A percentile compares a stretch with the other conserved stretches of the same genome.
Conservation (phyloP, 1,139 yeast species). For the Protomyces lactucae-debilis region DNA sequence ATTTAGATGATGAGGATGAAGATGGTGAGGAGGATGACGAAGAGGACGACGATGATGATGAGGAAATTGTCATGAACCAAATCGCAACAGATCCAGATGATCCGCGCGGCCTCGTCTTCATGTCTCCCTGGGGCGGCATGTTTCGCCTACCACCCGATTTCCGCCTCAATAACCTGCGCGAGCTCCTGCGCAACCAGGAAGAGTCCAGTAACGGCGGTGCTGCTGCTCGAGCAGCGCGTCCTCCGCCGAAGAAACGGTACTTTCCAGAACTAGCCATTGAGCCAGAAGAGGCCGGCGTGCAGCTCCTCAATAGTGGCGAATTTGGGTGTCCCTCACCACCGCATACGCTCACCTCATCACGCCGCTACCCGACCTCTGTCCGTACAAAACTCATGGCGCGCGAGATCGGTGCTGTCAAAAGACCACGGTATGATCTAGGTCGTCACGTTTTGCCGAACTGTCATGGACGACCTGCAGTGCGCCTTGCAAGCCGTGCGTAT, state of each 20-base stretch:
- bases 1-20: neutral
- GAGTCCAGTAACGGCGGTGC: constrained; percentile 14
- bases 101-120: neutral
- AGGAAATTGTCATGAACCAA: constrained; percentile 9
- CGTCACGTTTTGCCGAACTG: constrained; percentile 30
- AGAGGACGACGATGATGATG: constrained; percentile 4
- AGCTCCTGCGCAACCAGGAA: neutral
- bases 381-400: constrained; percentile 30
- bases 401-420: constrained; percentile 23
- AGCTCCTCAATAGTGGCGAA: constrained; percentile 32
- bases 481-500: constrained; percentile 35
- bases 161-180: neutral
- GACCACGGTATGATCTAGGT: constrained; percentile 29
- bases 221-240: constrained; percentile 2
- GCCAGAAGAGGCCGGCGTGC: constrained; percentile 28
- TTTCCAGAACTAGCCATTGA: constrained; percentile 1
- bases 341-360: constrained; percentile 25
- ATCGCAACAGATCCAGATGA: constrained; percentile 9
- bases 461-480: constrained; percentile 26
- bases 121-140: neutral
- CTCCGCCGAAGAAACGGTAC: neutral
- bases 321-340: constrained; percentile 25
- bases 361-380: constrained; percentile 29
- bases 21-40: neutral
- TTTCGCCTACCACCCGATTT: neutral